Evolutionary conservation across 2,329 filamentous ascomycete species (phyloP), one percentile per base, ranked within the genome.

Genomic region (Acephala macrosclerotiorum): DNA sequence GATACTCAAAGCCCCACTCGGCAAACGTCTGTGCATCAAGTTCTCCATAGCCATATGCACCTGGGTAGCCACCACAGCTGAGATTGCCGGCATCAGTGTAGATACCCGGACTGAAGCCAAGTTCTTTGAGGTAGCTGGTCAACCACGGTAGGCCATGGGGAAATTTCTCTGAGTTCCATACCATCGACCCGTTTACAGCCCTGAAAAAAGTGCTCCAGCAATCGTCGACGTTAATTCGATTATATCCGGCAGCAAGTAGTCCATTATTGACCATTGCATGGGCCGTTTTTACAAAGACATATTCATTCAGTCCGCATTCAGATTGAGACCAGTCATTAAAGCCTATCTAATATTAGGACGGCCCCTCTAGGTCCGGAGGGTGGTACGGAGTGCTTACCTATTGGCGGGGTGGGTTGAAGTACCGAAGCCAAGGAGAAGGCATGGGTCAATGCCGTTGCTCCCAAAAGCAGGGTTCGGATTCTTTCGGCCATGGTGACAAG

Each of bases 81-180:
- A 62, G 53, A 9, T 66, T 67, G 18, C 72, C 73, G 1, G 84
- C 85, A 75, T 85, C 85, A 65, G 85, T 85, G 71, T 91, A 91
- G 61, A 91, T 89, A 1, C 89, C 88, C 5, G 89, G 77, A 70
- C 89, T 89, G 57, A 91, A 74, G 1, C 86, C 86, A 68, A 87
- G 72, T 2, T 71, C 76, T 66, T 90, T 88, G n/a, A 90, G 80
- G 66, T 84, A 75, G 25, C 83, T 77, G 0, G 86, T 86, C 1
- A 86, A 75, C 3, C 83, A 82, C 8, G 80, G 80, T 66, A 91
- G 87, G 0, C 88, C 88, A 25, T 82, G 77, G 0, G 88, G 88
- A 64, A 90, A 91, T 63, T 83, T 85, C 9, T 73, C 74, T 0
- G 76, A 72, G 69, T 88, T 80, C 0, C 82, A 80, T 4, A 83